Percentiles rank a stretch among this genome's conserved stretches.
Evolutionary conservation across 2,329 filamentous ascomycete species (phyloP).

Genomic region (Sporothrix globosa): DNA sequence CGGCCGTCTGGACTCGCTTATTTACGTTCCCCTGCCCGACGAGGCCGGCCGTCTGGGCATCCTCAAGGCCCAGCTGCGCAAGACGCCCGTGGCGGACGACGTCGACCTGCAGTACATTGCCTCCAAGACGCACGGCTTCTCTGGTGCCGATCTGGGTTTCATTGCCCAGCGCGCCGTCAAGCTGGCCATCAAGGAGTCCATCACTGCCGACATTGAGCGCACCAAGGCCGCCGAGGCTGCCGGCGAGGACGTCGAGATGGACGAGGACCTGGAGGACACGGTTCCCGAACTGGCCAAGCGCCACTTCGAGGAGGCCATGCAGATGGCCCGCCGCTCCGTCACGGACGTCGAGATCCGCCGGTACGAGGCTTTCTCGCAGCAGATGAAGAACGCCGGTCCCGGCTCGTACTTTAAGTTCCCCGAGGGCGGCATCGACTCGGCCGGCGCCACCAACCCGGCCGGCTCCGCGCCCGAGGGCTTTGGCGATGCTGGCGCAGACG

Average conservation of each 20-base stretch:
- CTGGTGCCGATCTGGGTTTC: constrained; percentile 98
- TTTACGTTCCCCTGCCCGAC: constrained; percentile 96
- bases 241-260: constrained; percentile 80
- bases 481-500: constrained; percentile 87
- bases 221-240: constrained; percentile 85
- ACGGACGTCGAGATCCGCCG: constrained; percentile 96
- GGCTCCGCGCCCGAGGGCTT: constrained; percentile 56
- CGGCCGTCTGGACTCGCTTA: constrained; percentile 95
- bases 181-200: constrained; percentile 98
- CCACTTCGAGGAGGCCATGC: constrained; percentile 99
- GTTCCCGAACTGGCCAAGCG: constrained; percentile 94
- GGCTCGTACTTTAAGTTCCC: constrained; percentile 99
- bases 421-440: constrained; percentile 68
- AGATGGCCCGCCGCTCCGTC: constrained; percentile 88
- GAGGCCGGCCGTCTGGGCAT: constrained; percentile 87
- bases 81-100: constrained; percentile 88
- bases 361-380: constrained; percentile 97
- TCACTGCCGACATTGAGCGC: constrained; percentile 84
- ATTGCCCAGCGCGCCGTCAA: constrained; percentile 99
- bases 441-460: constrained; percentile 58
- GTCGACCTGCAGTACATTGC: constrained; percentile 91
- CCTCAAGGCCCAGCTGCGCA: constrained; percentile 93
- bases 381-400: constrained; percentile 97
- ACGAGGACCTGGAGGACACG: constrained; percentile 84
- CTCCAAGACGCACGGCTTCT: constrained; percentile 97